These are phyloP conservation scores for Solanum medicagineum DNA, from an alignment of 257 asterid genomes.

Conservation along the genomic window DNA sequence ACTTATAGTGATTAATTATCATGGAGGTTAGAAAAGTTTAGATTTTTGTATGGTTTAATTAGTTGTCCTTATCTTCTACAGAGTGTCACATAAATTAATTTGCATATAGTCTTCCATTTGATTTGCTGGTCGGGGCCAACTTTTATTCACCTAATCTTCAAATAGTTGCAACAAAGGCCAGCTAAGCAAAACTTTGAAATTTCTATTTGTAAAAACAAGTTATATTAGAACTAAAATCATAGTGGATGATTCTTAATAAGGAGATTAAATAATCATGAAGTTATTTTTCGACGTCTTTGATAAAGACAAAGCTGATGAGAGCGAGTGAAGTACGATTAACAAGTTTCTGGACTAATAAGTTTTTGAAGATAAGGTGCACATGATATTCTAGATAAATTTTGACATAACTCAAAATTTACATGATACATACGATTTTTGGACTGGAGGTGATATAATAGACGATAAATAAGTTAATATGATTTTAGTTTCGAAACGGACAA, in stretches of 20 bases:
- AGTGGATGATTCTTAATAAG: neutral
- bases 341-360: accelerated
- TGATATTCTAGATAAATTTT: neutral
- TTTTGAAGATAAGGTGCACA: neutral
- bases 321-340: neutral
- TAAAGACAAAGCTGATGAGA: neutral
- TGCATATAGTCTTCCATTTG: neutral
- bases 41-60: conserved; percentile 2
- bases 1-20: too few species aligned
- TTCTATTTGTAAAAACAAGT: neutral
- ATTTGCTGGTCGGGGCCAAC: conserved; percentile 1
- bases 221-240: neutral
- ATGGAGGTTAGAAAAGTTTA: conserved; percentile 4
- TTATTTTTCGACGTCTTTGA: neutral
- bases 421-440: neutral
- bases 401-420: neutral
- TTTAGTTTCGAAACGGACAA: neutral
- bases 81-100: conserved; percentile 15
- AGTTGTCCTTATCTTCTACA: conserved; percentile 44
- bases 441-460: neutral
- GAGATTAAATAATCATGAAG: neutral
- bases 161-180: conserved; percentile 1
- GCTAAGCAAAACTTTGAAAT: neutral
- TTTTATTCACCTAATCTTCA: neutral
- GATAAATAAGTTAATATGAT: neutral